Percentiles rank a stretch among this genome's conserved stretches.
Conservation (phyloP, 2,329 filamentous ascomycete species). For the Ophiostoma sp. region DNA sequence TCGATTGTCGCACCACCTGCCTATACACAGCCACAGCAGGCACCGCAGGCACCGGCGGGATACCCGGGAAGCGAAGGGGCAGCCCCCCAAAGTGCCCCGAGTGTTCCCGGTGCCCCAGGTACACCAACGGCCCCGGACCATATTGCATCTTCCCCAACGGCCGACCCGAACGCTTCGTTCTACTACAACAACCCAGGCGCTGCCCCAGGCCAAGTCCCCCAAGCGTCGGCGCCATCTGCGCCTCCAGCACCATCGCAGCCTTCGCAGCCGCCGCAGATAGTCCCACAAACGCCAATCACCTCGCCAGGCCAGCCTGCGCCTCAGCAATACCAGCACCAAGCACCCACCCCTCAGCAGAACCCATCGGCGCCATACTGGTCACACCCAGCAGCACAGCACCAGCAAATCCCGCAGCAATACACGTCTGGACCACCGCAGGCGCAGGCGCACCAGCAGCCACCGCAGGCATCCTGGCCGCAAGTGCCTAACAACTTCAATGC, state of each 20-base stretch:
- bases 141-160: constrained; percentile 33
- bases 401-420: constrained; percentile 34
- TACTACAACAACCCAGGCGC: constrained; percentile 47
- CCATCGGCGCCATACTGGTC: constrained; percentile 42
- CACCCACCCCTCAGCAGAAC: constrained; percentile 24
- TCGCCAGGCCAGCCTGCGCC: constrained; percentile 31
- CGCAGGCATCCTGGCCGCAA: constrained; percentile 31
- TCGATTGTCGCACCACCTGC: constrained; percentile 34
- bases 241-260: neutral
- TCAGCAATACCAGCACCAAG: constrained; percentile 32
- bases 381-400: constrained; percentile 39
- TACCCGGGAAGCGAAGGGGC: constrained; percentile 16
- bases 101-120: constrained; percentile 15
- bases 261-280: neutral
- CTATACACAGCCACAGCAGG: constrained; percentile 28
- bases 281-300: neutral
- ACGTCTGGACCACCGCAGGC: constrained; percentile 35
- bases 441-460: constrained; percentile 34
- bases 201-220: neutral
- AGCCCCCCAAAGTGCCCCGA: neutral
- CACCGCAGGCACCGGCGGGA: constrained; percentile 8
- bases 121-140: constrained; percentile 31
- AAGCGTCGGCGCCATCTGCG: neutral
- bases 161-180: constrained; percentile 52
- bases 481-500: constrained; percentile 38